A percentile compares a stretch with the other conserved stretches of the same genome.
Conservation (phyloP, 345 rosid species). For the Salix udensis region DNA sequence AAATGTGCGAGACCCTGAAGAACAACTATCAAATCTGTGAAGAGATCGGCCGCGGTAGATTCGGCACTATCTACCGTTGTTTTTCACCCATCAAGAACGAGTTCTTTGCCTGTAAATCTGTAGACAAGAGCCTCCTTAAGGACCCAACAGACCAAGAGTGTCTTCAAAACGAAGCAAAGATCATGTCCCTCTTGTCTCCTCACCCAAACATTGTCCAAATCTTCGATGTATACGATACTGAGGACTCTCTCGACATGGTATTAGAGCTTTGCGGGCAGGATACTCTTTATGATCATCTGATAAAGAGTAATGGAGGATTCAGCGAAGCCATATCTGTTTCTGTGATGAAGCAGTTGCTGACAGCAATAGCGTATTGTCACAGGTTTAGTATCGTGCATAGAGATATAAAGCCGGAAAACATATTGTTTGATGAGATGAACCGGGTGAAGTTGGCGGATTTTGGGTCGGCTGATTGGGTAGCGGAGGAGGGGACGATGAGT, state of each 20-base stretch:
- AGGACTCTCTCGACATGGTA: constrained; percentile 16
- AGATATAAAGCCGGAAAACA: constrained; percentile 27
- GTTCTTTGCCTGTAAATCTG: constrained; percentile 25
- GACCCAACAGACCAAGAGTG: constrained; percentile 28
- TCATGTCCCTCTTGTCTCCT: constrained; percentile 23
- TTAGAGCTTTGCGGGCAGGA: constrained; percentile 25
- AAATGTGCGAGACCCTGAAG: constrained; percentile 17
- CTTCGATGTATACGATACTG: constrained; percentile 22
- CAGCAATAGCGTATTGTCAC: constrained; percentile 25
- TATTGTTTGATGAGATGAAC: constrained; percentile 14
- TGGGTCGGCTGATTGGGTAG: constrained; percentile 23
- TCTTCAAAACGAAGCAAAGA: constrained; percentile 25
- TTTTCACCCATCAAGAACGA: constrained; percentile 11
- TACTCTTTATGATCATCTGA: constrained; percentile 20
- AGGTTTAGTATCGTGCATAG: constrained; percentile 17
- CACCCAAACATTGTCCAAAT: constrained; percentile 31
- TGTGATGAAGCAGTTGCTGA: constrained; percentile 11
- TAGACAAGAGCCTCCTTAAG: constrained; percentile 20
- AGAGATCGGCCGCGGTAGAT: constrained; percentile 35
- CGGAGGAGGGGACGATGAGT: constrained; percentile 6
- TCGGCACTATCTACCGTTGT: constrained; percentile 27
- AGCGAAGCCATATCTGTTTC: constrained; percentile 12
- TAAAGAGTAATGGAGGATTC: neutral
- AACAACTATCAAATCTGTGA: constrained; percentile 26
- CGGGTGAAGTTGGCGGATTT: constrained; percentile 22